Evolutionary conservation across 2,329 filamentous ascomycete species (phyloP), one percentile per base, ranked within the genome.

Genomic region (Stachybotrys elegans): DNA sequence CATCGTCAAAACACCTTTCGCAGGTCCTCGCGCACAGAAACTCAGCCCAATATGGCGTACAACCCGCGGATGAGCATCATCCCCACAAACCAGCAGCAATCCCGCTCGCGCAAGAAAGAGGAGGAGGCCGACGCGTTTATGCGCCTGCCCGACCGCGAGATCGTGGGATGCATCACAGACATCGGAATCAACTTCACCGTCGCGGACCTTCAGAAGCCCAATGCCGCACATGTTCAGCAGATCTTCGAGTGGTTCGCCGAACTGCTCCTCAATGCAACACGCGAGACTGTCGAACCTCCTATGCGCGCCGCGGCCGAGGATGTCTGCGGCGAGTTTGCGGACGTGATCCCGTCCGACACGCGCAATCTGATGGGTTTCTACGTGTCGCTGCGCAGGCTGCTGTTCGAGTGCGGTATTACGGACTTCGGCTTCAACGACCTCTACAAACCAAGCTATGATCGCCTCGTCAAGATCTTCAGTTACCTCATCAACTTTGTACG

Each of bases 401-500:
- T 98, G 54, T 71, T 83, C 46, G 89, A 92, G 73, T 97, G 93
- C 62, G 90, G 90, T 38, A 88, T 98, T 55, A 84, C 84, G 49
- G 93, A 98, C 66, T 95, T 98, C 58, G 89, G 86, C 27, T 95
- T 97, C 67, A 83, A 84, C 48, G 93, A 98, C 63, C 73, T 98
- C 6, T 92, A 94, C 62, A 86, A 86, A 62, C 93, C 93, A 14
- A 95, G 89, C 2, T 88, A 94, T 60, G 86, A 88, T 46, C 86
- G 93, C 36, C 78, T 97, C 13, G 86, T 92, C 58, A 95, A 93
- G 70, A 94, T 97, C 58, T 93, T 98, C 63, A 95, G 88, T 52
- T 96, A 96, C 67, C 80, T 97, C 51, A 98, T 98, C 73, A 98
- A 98, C 69, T 98, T 98, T 67, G 91, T 97, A 54, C 84, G 93